These are phyloP conservation scores for Flaveria trinervia DNA, from an alignment of 129 eudicot genomes.

Conservation along the genomic window DNA sequence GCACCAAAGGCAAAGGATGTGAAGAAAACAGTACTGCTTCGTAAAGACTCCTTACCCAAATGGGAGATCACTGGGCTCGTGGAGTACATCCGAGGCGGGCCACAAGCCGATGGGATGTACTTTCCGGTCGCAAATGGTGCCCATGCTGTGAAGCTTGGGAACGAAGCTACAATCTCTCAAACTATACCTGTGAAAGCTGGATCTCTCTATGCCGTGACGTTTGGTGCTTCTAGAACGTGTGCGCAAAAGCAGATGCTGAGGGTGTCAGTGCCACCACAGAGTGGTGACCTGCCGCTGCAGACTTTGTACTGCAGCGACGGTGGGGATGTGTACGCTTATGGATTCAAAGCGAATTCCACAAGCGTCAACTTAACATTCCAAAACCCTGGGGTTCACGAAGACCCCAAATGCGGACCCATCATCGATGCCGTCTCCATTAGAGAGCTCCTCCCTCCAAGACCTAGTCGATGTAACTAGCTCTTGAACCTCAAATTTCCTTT, in stretches of 20 bases:
- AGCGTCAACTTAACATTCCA: constrained; percentile 49
- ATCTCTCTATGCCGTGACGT: constrained; percentile 59
- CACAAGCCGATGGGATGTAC: constrained; percentile 90
- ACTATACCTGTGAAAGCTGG: constrained; percentile 56
- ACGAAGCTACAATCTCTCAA: constrained; percentile 78
- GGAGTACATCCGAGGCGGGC: constrained; percentile 82
- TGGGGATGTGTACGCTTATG: constrained; percentile 75
- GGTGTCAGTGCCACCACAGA: constrained; percentile 59
- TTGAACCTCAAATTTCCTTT: too few species aligned
- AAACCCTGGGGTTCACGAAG: constrained; percentile 76
- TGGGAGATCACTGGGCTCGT: constrained; percentile 81
- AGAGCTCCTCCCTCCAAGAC: constrained; percentile 64
- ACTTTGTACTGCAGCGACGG: constrained; percentile 79
- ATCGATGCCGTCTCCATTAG: constrained; percentile 82
- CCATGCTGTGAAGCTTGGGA: constrained; percentile 89
- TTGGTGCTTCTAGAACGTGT: constrained; percentile 91
- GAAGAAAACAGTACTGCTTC: constrained; percentile 53
- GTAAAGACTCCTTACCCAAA: constrained; percentile 60
- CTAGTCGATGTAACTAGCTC: constrained; percentile 44
- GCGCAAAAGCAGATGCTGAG: constrained; percentile 83
- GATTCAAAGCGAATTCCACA: constrained; percentile 51
- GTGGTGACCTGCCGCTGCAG: constrained; percentile 81
- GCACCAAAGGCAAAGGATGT: constrained; percentile 54
- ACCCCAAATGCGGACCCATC: constrained; percentile 87
- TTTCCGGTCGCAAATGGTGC: constrained; percentile 69